phyloP scores from a whole-genome alignment of 108 stramenopile genomes.

The Mayamaea pseudoterrestris region DNA sequence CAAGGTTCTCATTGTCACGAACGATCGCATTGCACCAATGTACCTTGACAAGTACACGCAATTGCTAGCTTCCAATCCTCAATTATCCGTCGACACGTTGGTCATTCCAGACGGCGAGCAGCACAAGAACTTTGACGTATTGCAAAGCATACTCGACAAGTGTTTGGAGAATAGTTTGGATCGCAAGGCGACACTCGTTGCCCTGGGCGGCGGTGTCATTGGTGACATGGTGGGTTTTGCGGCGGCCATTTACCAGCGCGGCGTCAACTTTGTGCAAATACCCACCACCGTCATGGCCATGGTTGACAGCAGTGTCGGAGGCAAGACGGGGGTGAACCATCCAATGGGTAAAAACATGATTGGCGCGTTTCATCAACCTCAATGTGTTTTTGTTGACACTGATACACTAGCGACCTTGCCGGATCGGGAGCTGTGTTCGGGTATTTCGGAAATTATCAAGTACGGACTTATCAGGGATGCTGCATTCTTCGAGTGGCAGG shows the following conservation, averaged over 20 bases:
- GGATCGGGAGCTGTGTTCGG: slow-evolving; percentile 87
- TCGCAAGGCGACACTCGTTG: slow-evolving; percentile 87
- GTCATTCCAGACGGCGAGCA: slow-evolving; percentile 82
- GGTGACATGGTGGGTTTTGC: slow-evolving; percentile 99
- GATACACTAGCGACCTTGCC: slow-evolving; percentile 77
- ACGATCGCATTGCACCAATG: slow-evolving; percentile 65
- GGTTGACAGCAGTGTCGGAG: slow-evolving; percentile 96
- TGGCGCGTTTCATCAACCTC: slow-evolving; percentile 96
- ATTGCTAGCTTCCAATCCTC: slow-evolving; percentile 14
- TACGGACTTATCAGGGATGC: slow-evolving; percentile 89
- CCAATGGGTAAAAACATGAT: slow-evolving; percentile 97
- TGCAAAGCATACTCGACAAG: slow-evolving; percentile 58
- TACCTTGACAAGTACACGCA: slow-evolving; percentile 57
- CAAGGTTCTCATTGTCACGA: slow-evolving; percentile 60
- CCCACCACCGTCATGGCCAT: slow-evolving; percentile 99
- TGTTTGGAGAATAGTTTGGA: slow-evolving; percentile 65
- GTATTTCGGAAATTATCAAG: slow-evolving; percentile 92
- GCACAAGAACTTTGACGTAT: slow-evolving; percentile 53
- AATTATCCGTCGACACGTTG: slow-evolving; percentile 46
- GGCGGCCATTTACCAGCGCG: slow-evolving; percentile 92
- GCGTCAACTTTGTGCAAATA: slow-evolving; percentile 92
- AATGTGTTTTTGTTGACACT: slow-evolving; percentile 87
- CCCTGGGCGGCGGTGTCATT: slow-evolving; percentile 96
- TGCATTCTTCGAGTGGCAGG: slow-evolving; percentile 89
- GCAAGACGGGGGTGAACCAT: slow-evolving; percentile 98